These are phyloP conservation scores for Rhynchospora tenuis DNA, from an alignment of 176 grass and related monocot species.

Conservation along the genomic window DNA sequence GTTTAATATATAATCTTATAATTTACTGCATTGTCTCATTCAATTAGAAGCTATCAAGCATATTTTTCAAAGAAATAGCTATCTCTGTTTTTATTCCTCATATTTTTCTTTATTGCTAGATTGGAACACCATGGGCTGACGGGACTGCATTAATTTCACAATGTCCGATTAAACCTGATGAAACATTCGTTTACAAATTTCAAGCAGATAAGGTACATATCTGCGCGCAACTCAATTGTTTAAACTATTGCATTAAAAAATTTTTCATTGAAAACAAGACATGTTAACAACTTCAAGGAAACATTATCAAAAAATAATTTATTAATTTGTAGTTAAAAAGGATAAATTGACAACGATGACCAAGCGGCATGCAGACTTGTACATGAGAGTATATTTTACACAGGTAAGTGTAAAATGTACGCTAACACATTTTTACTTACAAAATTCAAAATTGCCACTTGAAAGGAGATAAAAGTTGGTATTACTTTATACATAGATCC, in stretches of 20 bases:
- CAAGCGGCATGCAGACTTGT: too few relatives aligned
- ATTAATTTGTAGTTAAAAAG: too few relatives aligned
- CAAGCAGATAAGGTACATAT: conserved; percentile 47
- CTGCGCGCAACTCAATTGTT: neutral
- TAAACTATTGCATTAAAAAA: neutral
- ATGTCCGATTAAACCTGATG: conserved; percentile 82
- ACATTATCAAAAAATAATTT: too few relatives aligned
- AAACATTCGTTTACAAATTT: conserved; percentile 66
- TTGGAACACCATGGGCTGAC: conserved; percentile 83
- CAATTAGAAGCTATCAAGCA: neutral
- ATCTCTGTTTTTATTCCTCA: neutral
- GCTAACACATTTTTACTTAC: neutral
- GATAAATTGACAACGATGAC: too few relatives aligned
- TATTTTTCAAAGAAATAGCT: neutral
- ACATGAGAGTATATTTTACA: neutral
- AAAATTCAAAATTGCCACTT: neutral
- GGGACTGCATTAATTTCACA: conserved; percentile 85
- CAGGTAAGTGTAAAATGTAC: neutral
- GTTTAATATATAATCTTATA: neutral
- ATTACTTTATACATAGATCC: too few relatives aligned
- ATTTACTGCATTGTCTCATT: neutral
- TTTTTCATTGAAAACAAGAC: too few relatives aligned
- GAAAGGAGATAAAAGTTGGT: too few relatives aligned
- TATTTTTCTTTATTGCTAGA: conserved; percentile 12
- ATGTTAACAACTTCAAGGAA: too few relatives aligned